Evolutionary conservation across 2,329 filamentous ascomycete genomes (phyloP).

Genomic region (Thielaviopsis punctulata): DNA sequence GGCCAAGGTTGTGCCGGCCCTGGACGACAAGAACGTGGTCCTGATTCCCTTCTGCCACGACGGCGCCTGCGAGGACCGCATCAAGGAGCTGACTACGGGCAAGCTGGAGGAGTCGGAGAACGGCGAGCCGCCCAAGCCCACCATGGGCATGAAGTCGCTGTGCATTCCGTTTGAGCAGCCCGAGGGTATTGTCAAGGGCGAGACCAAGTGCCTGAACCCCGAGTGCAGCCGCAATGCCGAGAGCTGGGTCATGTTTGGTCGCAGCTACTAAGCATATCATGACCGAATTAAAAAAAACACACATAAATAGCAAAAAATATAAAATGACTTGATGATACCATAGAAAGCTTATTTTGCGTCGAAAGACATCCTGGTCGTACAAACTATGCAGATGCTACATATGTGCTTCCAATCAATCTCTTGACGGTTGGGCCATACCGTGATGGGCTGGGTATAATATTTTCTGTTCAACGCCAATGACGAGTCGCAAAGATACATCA

Average conservation of each 20-base stretch:
- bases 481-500: too few species aligned
- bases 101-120: slow-evolving; percentile 42
- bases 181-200: slow-evolving; percentile 55
- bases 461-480: too few species aligned
- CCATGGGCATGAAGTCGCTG: slow-evolving; percentile 51
- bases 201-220: slow-evolving; percentile 84
- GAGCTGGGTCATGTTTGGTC: slow-evolving; percentile 85
- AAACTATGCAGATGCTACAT: too few species aligned
- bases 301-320: slow-evolving; percentile 4
- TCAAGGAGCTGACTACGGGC: slow-evolving; percentile 81
- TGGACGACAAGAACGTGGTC: slow-evolving; percentile 84
- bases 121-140: slow-evolving; percentile 36
- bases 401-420: too few species aligned
- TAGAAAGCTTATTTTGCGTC: not conserved
- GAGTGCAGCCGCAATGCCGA: slow-evolving; percentile 62
- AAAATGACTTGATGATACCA: slow-evolving; percentile 3
- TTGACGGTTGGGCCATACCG: too few species aligned
- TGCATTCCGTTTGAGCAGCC: slow-evolving; percentile 75
- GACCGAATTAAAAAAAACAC: not conserved
- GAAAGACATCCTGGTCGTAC: slow-evolving; percentile 9
- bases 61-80: slow-evolving; percentile 71
- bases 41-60: slow-evolving; percentile 81
- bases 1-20: slow-evolving; percentile 76
- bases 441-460: too few species aligned
- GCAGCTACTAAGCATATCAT: slow-evolving; percentile 36